Evolutionary conservation across 352 stramenopile species (phyloP), one percentile per base, ranked within the genome.

Genomic region (Globisporangium polare): DNA sequence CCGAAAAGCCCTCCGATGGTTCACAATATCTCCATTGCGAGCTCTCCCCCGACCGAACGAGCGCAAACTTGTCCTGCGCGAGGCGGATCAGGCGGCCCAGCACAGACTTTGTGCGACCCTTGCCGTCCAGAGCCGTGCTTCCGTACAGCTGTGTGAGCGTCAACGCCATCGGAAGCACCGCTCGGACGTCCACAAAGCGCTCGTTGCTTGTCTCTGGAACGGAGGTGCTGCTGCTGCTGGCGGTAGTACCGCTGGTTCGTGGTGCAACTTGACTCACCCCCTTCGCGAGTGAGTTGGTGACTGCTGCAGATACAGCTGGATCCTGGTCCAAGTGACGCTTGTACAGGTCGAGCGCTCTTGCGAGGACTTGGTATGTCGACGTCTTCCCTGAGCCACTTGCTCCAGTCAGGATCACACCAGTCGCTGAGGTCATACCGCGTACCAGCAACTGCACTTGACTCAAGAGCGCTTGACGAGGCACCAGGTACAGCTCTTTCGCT

Each of bases 81-180:
- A 75, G 52, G 2, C 49, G 68, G 51, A 82, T 65, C 1, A 80
- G 31, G 5, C 73, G 62, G 4, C 68, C 67, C 6, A 86, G 22
- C 13, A 88, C 58, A 3, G 74, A 81, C 13, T 66, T 72, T 0
- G 74, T 72, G 4, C 65, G 59, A 0, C 71, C 72, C 26, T 78
- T 72, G 0, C 56, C 63, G 33, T 86, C 74, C 7, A 64, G 65
- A 0, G 62, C 69, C 0, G 69, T 68, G 2, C 73, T 72, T 24
- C 78, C 78, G 42, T 85, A 86, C 0, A 88, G 63, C 54, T 85
- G 78, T 5, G 69, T 68, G 5, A 75, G 53, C n/a, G 71, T 78
- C 9, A 86, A 49, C 0, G 72, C 62, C 53, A 72, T 73, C 3
- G 75, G 73, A 0, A 83, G 37, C 9, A 84, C 73, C 8, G 82